These are phyloP conservation scores for Termitomyces sp. DNA, from an alignment of 768 basidiomycete genomes.

Conservation along the genomic window DNA sequence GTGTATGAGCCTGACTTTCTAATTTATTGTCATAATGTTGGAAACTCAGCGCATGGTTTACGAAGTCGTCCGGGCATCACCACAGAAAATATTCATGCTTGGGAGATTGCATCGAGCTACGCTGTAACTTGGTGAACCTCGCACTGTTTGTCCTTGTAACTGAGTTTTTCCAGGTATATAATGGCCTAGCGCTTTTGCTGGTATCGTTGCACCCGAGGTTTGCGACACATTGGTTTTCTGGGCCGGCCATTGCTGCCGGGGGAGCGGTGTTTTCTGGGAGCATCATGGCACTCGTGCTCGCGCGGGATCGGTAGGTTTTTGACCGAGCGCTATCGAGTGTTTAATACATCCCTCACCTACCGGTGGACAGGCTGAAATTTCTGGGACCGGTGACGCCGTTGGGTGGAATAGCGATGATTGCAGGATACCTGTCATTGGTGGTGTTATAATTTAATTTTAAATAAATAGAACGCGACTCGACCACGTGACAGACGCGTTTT, in stretches of 20 bases:
- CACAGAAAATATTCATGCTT: conserved; percentile 52
- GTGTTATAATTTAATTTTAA: conserved; percentile 26
- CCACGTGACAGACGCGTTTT: conserved; percentile 39
- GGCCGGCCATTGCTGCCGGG: conserved; percentile 61
- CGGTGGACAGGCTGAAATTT: conserved; percentile 34
- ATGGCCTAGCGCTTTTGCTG: conserved; percentile 63
- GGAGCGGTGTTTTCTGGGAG: conserved; percentile 60
- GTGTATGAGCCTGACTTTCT: not conserved
- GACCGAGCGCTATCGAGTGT: not conserved
- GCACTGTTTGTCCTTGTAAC: not conserved
- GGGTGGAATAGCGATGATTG: conserved; percentile 62
- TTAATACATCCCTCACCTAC: conserved; percentile 25
- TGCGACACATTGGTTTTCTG: conserved; percentile 57
- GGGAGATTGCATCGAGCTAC: conserved; percentile 61
- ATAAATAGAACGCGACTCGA: conserved; percentile 13
- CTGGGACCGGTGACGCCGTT: conserved; percentile 68
- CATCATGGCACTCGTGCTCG: conserved; percentile 54
- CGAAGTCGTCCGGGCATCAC: conserved; percentile 44
- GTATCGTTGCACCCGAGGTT: conserved; percentile 65
- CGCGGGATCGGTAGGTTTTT: conserved; percentile 35
- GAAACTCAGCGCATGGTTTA: conserved; percentile 48
- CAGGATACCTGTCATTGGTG: conserved; percentile 56
- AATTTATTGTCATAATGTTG: not conserved
- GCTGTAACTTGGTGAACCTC: conserved; percentile 38
- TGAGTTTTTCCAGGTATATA: conserved; percentile 48